phyloP scores from a whole-genome alignment of 805 yeast species.

The Myxozyma melibiosi region DNA sequence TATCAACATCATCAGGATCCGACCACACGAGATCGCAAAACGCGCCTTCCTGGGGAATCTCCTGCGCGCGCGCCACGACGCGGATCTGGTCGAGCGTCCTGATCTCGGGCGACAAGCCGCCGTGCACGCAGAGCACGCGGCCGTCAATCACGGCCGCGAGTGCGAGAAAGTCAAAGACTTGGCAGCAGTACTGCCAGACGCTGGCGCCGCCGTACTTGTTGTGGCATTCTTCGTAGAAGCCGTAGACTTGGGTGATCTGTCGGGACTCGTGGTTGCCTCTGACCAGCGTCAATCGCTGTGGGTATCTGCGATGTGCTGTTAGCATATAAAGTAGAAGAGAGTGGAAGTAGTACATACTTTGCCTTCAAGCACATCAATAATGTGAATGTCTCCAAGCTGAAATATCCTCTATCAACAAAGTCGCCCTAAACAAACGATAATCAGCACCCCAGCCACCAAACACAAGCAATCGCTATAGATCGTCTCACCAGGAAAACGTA shows the following conservation, averaged over 20 bases:
- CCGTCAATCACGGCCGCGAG: slow-evolving; percentile 97
- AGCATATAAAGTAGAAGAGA: too few relatives aligned
- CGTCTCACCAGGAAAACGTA: slow-evolving; percentile 69
- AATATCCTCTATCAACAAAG: slow-evolving; percentile 97
- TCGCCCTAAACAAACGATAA: slow-evolving; percentile 58
- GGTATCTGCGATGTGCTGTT: slow-evolving; percentile 48
- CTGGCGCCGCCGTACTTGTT: slow-evolving; percentile 88
- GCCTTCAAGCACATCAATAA: slow-evolving; percentile 91
- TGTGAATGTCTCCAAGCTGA: slow-evolving; percentile 91
- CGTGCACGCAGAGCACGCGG: slow-evolving; percentile 91
- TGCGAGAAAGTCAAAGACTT: slow-evolving; percentile 90
- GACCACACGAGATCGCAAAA: slow-evolving; percentile 98
- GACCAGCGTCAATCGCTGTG: slow-evolving; percentile 82
- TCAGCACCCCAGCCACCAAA: background rate
- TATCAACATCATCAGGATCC: slow-evolving; percentile 95
- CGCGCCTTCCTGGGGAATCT: slow-evolving; percentile 98
- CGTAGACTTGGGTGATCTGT: slow-evolving; percentile 98
- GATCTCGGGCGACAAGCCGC: slow-evolving; percentile 95
- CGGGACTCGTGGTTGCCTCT: slow-evolving; percentile 98
- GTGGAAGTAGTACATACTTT: slow-evolving; percentile 51
- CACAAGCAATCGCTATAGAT: too few relatives aligned
- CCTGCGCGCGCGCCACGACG: slow-evolving; percentile 93
- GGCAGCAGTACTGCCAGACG: slow-evolving; percentile 95
- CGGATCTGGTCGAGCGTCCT: slow-evolving; percentile 96
- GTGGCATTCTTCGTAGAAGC: slow-evolving; percentile 93